Conservation (phyloP, 2,329 filamentous ascomycete genomes). For the Volutella citrinella region DNA sequence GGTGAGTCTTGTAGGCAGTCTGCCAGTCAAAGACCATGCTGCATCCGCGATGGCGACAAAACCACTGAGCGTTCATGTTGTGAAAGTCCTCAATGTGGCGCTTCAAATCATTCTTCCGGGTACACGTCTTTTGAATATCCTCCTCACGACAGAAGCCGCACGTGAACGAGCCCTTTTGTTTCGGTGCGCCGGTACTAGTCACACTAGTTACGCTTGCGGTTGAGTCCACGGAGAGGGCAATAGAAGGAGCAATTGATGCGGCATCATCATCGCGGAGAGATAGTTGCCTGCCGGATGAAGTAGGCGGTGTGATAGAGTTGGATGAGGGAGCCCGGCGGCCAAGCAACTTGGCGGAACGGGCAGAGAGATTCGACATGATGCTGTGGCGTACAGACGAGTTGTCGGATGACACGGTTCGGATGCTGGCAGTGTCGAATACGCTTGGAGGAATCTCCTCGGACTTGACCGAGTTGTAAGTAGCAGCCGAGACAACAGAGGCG, state of each 20-base stretch:
- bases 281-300: constrained; percentile 16
- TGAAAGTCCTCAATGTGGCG: constrained; percentile 48
- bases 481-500: constrained; percentile 33
- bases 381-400: constrained; percentile 37
- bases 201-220: constrained; percentile 17
- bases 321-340: constrained; percentile 25
- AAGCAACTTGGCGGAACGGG: constrained; percentile 33
- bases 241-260: constrained; percentile 13
- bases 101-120: constrained; percentile 47
- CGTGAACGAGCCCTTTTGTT: constrained; percentile 38
- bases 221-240: constrained; percentile 21
- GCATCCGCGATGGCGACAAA: constrained; percentile 42
- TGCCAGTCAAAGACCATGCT: constrained; percentile 46
- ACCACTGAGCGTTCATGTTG: constrained; percentile 45
- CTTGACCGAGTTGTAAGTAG: constrained; percentile 32
- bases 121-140: constrained; percentile 40
- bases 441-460: constrained; percentile 35
- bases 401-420: constrained; percentile 38
- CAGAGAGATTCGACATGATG: constrained; percentile 39
- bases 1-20: constrained; percentile 44
- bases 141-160: constrained; percentile 42
- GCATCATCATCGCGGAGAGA: constrained; percentile 21
- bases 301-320: constrained; percentile 4
- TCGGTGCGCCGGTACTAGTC: too few species aligned
- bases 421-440: constrained; percentile 35